Conservation (phyloP, 306 rosid species). For the Prinsepia uniflora region DNA sequence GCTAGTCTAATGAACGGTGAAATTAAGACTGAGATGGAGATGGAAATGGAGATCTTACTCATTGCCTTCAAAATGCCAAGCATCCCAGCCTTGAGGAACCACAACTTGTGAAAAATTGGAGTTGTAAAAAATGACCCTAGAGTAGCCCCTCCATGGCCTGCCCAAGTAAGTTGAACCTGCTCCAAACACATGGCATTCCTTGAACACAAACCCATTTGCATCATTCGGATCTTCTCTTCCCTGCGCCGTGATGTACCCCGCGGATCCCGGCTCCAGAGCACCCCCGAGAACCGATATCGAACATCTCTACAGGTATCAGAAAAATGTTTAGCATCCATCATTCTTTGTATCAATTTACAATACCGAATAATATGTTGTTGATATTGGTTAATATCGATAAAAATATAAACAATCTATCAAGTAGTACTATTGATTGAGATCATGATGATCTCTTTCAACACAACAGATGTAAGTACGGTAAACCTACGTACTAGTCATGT, state of each 20-base stretch:
- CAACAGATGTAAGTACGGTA: too few relatives aligned
- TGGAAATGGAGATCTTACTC: constrained; percentile 38
- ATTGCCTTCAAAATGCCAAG: constrained; percentile 32
- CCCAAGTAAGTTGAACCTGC: constrained; percentile 65
- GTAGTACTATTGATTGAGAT: background rate
- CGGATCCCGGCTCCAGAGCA: constrained; percentile 28
- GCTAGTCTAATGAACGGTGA: background rate
- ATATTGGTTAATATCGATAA: background rate
- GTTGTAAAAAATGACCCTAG: constrained; percentile 65
- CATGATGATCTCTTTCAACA: too few relatives aligned
- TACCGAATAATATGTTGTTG: too few relatives aligned
- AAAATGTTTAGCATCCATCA: background rate
- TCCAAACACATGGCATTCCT: constrained; percentile 43
- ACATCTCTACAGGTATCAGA: constrained; percentile 39
- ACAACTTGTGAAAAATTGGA: constrained; percentile 40
- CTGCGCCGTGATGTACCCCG: constrained; percentile 72
- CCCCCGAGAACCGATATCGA: constrained; percentile 41
- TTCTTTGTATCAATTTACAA: too few relatives aligned
- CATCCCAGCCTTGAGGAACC: constrained; percentile 54
- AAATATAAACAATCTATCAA: background rate
- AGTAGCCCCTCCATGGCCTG: constrained; percentile 71
- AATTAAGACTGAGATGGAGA: too few relatives aligned
- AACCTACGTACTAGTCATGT: too few relatives aligned
- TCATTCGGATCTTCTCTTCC: constrained; percentile 47
- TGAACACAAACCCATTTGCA: constrained; percentile 67